Evolutionary conservation across 768 basidiomycete genomes (phyloP).

Genomic region (Kwoniella newhampshirensis): DNA sequence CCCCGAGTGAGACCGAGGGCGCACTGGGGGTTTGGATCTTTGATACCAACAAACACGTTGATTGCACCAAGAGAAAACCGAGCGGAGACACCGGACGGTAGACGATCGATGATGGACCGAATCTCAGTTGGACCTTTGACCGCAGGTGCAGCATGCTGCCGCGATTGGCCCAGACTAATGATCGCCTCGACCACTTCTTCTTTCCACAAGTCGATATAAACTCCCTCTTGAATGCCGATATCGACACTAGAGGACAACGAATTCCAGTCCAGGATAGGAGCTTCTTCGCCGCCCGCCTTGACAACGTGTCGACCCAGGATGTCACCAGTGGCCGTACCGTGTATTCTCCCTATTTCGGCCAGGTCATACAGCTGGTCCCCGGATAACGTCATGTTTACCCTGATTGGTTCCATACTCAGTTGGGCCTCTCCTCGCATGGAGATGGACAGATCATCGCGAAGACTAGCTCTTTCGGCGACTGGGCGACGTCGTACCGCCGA

Average conservation of each 20-base stretch:
- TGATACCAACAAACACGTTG: constrained; percentile 70
- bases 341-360: constrained; percentile 27
- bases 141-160: constrained; percentile 41
- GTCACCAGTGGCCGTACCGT: constrained; percentile 31
- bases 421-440: constrained; percentile 23
- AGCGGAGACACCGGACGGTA: constrained; percentile 62
- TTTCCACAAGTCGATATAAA: constrained; percentile 70
- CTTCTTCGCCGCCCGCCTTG: constrained; percentile 13
- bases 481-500: constrained; percentile 22
- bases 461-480: constrained; percentile 8
- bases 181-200: constrained; percentile 61
- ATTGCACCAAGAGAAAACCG: constrained; percentile 65
- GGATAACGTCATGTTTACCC: constrained; percentile 29
- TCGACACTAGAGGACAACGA: constrained; percentile 55
- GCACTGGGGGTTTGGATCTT: constrained; percentile 74
- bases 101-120: constrained; percentile 47
- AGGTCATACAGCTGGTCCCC: constrained; percentile 28
- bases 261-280: constrained; percentile 20
- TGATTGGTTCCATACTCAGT: constrained; percentile 32
- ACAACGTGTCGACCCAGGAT: constrained; percentile 24
- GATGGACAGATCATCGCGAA: constrained; percentile 36
- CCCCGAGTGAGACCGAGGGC: constrained; percentile 57
- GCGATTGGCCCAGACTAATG: constrained; percentile 57
- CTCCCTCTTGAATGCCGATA: constrained; percentile 59
- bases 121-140: constrained; percentile 2